Evolutionary conservation across 1,139 yeast species (phyloP), one percentile per base, ranked within the genome.

Genomic region (Hemisphaericaspora subhashii): DNA sequence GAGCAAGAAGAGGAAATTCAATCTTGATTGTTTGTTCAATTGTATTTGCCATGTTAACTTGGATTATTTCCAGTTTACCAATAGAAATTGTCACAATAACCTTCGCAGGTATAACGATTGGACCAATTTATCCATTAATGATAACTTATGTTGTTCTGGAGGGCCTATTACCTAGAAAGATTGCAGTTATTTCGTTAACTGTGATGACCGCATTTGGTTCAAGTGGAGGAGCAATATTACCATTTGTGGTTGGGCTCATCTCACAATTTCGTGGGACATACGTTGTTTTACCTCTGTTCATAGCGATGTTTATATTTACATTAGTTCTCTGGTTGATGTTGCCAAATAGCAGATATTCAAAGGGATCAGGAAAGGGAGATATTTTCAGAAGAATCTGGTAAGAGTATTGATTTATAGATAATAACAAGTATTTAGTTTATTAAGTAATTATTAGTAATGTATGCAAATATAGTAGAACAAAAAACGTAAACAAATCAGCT

Each of bases 201-300:
- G 68, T 79, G 26, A 69, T 69, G 51, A 74, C 83, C 0, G 83
- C 83, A 0, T 77, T 78, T 57, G 84, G 84, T 1, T 71, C 80
- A 2, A 68, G 79, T 21, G 84, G 84, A 6, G 84, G 83, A 2
- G 82, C 83, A 3, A 50, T 77, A 3, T 68, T 78, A 46, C 84
- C 84, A 11, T 79, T 79, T 46, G 39, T 78, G 16, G 73, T 76
- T 21, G 84, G 84, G 27, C 58, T 78, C 42, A 58, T 76, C 22
- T 69, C 81, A n/a, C 74, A 78, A 50, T 60, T 50, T 37, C 61
- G 58, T 1, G 83, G 83, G 1, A 68, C 83, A 0, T 79, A 48
- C 52, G 78, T 78, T n/a, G 73, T 79, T 15, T 68, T 79, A 57
- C 84, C 84, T 0, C 61, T 72, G 11, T 68, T 74, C 41, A 58